Evolutionary conservation across 208 protist genomes (phyloP).

Genomic region (Lotmaria passim): DNA sequence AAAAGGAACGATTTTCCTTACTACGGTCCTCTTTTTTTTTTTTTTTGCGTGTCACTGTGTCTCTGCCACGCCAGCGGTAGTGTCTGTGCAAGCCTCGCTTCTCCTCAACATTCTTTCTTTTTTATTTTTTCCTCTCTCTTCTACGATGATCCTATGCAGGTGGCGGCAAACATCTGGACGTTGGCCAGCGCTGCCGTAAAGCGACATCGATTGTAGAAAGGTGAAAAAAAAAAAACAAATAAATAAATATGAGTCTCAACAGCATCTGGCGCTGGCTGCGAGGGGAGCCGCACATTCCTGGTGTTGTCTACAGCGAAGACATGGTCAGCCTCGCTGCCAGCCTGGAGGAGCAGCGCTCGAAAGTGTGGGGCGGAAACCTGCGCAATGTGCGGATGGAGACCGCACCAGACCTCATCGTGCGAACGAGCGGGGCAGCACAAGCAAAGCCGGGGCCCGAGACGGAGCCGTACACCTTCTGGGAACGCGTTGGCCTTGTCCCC

Average conservation of each 20-base stretch:
- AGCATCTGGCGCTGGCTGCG: conserved; percentile 42
- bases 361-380: conserved; percentile 61
- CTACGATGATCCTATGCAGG: too few species aligned
- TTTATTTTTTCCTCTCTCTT: too few species aligned
- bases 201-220: too few species aligned
- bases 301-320: conserved; percentile 81
- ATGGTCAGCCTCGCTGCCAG: conserved; percentile 29
- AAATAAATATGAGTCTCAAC: conserved; percentile 4
- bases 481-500: conserved; percentile 80
- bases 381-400: conserved; percentile 74
- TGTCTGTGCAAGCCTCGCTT: too few species aligned
- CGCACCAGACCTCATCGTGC: conserved; percentile 35
- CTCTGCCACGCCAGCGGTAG: too few species aligned
- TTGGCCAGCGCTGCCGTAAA: too few species aligned
- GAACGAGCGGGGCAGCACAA: conserved; percentile 33
- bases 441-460: conserved; percentile 65
- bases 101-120: too few species aligned
- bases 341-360: conserved; percentile 37
- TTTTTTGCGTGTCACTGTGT: too few species aligned
- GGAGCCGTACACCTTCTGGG: conserved; percentile 89
- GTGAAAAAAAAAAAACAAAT: not conserved
- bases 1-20: too few species aligned
- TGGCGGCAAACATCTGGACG: too few species aligned
- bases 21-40: too few species aligned
- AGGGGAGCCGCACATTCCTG: conserved; percentile 55